Evolutionary conservation across 352 stramenopile genomes (phyloP).

Genomic region (Thraustochytrium striatum): DNA sequence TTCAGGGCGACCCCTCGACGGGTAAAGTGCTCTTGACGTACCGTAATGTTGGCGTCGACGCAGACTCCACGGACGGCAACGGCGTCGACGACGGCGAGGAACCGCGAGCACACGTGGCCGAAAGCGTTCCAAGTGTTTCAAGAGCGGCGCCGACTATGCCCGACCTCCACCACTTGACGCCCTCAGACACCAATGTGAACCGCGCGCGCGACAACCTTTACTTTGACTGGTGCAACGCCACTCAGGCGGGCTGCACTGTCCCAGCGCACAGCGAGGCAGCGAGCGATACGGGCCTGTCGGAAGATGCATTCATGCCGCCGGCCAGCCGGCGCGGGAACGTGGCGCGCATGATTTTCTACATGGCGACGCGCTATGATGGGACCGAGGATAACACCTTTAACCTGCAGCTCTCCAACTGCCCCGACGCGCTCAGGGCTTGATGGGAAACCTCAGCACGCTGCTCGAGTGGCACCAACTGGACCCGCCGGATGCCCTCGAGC

Average conservation of each 20-base stretch:
- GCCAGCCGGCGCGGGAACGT: constrained; percentile 19
- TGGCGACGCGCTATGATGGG: constrained; percentile 48
- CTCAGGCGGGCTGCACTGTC: constrained; percentile 8
- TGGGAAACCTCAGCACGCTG: constrained; percentile 41
- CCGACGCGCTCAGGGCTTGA: constrained; percentile 4
- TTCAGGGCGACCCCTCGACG: background rate
- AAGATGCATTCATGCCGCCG: constrained; percentile 27
- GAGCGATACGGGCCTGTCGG: constrained; percentile 15
- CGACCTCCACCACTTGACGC: constrained; percentile 61
- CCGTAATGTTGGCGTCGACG: background rate
- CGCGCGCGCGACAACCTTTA: constrained; percentile 56
- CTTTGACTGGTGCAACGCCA: constrained; percentile 60
- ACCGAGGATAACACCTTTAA: constrained; percentile 53
- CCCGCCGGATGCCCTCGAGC: constrained; percentile 57
- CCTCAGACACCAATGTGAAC: constrained; percentile 61
- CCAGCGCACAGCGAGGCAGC: constrained; percentile 8
- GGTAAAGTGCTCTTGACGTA: background rate
- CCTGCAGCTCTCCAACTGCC: constrained; percentile 54
- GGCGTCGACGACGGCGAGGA: constrained; percentile 54
- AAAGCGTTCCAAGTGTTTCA: constrained; percentile 56
- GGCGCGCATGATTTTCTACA: constrained; percentile 44
- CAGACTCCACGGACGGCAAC: background rate
- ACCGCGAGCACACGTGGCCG: constrained; percentile 62
- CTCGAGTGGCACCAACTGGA: constrained; percentile 63
- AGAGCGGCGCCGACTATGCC: constrained; percentile 56